Conservation (phyloP, 2,329 filamentous ascomycete genomes). For the Leptographium lundbergii region DNA sequence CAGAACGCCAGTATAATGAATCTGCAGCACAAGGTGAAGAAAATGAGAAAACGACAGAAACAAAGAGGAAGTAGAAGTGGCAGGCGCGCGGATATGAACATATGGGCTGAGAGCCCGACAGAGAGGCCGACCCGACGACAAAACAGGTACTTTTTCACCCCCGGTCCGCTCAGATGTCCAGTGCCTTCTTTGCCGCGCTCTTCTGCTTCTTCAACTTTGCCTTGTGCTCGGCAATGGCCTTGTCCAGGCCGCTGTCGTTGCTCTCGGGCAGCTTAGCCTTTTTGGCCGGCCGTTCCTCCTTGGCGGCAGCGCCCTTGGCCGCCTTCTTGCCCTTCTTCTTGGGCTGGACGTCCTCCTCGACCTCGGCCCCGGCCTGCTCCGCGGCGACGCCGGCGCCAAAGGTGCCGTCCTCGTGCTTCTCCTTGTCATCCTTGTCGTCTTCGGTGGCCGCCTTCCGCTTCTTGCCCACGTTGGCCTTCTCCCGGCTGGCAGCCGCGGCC, state of each 20-base stretch:
- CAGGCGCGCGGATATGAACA: background rate
- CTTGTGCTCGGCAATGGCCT: constrained; percentile 46
- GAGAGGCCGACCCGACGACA: background rate
- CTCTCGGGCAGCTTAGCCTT: constrained; percentile 27
- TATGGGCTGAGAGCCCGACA: background rate
- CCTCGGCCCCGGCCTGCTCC: constrained; percentile 20
- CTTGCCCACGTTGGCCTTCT: constrained; percentile 52
- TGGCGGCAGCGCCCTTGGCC: constrained; percentile 38
- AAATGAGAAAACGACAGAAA: background rate
- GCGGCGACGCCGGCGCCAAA: constrained; percentile 29
- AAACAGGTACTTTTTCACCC: background rate
- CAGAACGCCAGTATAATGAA: constrained; percentile 1
- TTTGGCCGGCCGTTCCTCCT: constrained; percentile 30
- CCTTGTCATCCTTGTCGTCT: constrained; percentile 14
- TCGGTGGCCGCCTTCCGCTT: constrained; percentile 40
- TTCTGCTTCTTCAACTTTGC: constrained; percentile 45
- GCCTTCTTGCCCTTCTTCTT: constrained; percentile 27
- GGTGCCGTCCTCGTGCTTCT: constrained; percentile 15
- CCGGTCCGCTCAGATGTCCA: constrained; percentile 18
- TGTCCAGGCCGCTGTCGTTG: constrained; percentile 35
- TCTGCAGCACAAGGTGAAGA: background rate
- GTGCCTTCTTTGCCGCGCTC: constrained; percentile 32
- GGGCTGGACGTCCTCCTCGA: constrained; percentile 34
- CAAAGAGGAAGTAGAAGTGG: background rate
- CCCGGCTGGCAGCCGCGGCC: constrained; percentile 17